Evolutionary conservation across 371 early-diverging fungal genomes (phyloP).

Genomic region (Mucor plumbeus): DNA sequence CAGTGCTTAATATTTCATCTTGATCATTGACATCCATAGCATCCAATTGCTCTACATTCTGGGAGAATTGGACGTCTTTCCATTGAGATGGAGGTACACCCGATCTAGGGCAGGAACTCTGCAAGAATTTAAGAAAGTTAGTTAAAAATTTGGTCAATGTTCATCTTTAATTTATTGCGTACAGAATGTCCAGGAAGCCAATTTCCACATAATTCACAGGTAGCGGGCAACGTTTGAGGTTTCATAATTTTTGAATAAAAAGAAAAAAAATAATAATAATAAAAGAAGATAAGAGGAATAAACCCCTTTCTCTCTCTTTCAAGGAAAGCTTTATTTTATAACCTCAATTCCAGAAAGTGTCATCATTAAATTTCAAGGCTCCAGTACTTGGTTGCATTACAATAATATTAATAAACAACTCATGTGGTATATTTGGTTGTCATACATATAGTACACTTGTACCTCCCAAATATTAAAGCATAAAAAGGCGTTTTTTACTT

Average conservation of each 20-base stretch:
- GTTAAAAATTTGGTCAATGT: no score
- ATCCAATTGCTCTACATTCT: background rate
- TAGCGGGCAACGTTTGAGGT: constrained; percentile 31
- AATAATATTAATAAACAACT: background rate
- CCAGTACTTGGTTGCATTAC: background rate
- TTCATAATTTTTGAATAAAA: constrained; percentile 4
- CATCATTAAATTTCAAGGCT: constrained; percentile 1
- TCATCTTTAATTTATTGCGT: background rate
- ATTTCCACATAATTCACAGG: constrained; percentile 44
- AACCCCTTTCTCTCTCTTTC: background rate
- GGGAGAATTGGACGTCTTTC: background rate
- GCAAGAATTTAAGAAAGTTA: background rate
- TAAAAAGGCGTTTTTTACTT: background rate
- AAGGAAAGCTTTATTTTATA: no score
- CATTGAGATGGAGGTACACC: constrained; percentile 40
- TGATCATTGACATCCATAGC: background rate
- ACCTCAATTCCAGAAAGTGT: background rate
- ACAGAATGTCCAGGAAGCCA: constrained; percentile 41
- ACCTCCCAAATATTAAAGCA: background rate
- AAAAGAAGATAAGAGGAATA: constrained; percentile 1
- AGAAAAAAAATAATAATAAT: no score
- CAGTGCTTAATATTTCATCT: background rate
- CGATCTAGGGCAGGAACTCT: constrained; percentile 32
- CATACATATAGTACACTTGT: constrained; percentile 1
- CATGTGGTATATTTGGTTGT: constrained; percentile 4